Base-by-base conservation (phyloP, 495 filamentous ascomycete genomes). In the Platismatia glauca region DNA sequence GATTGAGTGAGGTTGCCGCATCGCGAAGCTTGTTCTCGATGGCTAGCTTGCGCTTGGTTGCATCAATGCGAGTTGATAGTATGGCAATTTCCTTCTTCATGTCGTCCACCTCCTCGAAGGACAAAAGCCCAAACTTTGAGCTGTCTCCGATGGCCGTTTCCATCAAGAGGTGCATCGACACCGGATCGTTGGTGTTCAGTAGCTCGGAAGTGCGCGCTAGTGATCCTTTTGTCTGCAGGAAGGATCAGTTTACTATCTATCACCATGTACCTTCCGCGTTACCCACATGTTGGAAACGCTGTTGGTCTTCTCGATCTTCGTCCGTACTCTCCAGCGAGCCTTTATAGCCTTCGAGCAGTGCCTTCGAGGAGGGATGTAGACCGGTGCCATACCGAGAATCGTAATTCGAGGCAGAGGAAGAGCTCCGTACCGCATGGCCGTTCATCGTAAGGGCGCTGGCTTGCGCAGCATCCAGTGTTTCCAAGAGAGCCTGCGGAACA, bases 11-110 rank as follows among this genome's bases (percentile, higher is more conserved):
- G 63, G 86, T 80, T 15, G 95, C 92, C 0, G 94, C 95, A 80
- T 97, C 93, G 63, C 90, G 86, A 62, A 96, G 86, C 74, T 97
- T 97, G 29, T 84, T 89, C 70, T 98, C 94, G 55, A 97, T 84
- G n/a, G 86, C 84, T 43, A 97, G 79, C 73, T 89, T 96, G 41
- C 89, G 81, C 69, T 85, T 84, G 15, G 89, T 84, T 53, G 86
- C 84, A 60, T 91, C 89, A 68, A 94, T 86, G n/a, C 89, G 86
- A 66, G 80, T 82, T 34, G 80, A 79, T 34, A 97, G 74, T 16
- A 83, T 74, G 46, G 82, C 78, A 56, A 85, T 79, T 74, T 95
- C 89, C 71, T 89, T 95, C 78, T 97, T 98, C 68, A 97, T 74
- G 9, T 82, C 81, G 59, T 98, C 94, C 27, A 96, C 86, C 70